These are phyloP conservation scores for Monosporozyma yasuniensis DNA, from an alignment of 805 yeast species.

Conservation along the genomic window DNA sequence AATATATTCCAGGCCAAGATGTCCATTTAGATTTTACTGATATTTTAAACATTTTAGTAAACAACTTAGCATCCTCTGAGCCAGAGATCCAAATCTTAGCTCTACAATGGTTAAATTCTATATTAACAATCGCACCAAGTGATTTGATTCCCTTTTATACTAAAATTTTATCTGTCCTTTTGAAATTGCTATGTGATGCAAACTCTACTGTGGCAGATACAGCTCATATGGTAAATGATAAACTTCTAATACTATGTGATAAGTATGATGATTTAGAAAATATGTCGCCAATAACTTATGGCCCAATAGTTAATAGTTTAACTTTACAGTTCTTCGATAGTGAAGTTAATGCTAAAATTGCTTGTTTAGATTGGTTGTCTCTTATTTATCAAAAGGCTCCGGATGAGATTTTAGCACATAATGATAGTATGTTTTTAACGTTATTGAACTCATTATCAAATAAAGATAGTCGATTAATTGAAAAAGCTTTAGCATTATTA, in stretches of 20 bases:
- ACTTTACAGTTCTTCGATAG: conserved; percentile 65
- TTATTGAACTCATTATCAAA: conserved; percentile 63
- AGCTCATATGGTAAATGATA: conserved; percentile 49
- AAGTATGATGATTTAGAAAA: conserved; percentile 20
- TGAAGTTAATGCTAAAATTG: conserved; percentile 72
- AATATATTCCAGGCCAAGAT: conserved; percentile 71
- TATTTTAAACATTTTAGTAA: conserved; percentile 72
- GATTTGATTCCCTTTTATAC: conserved; percentile 70
- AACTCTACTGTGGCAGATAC: conserved; percentile 42
- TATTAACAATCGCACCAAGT: conserved; percentile 60
- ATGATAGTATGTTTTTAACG: conserved; percentile 63
- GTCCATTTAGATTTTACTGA: conserved; percentile 70
- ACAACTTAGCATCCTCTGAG: conserved; percentile 66
- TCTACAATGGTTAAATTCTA: conserved; percentile 70
- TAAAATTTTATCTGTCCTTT: conserved; percentile 57
- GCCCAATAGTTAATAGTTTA: conserved; percentile 59
- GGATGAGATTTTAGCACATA: conserved; percentile 42
- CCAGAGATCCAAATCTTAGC: conserved; percentile 72
- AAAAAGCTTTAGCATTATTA: conserved; percentile 24
- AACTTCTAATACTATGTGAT: conserved; percentile 41
- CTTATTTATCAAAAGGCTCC: conserved; percentile 70
- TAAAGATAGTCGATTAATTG: conserved; percentile 31
- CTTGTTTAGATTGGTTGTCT: conserved; percentile 83
- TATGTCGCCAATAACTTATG: conserved; percentile 25
- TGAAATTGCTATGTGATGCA: conserved; percentile 52